Evolutionary conservation across 139 green algal species (phyloP), one percentile per base, ranked within the genome.

Genomic region (Micractinium sp.): DNA sequence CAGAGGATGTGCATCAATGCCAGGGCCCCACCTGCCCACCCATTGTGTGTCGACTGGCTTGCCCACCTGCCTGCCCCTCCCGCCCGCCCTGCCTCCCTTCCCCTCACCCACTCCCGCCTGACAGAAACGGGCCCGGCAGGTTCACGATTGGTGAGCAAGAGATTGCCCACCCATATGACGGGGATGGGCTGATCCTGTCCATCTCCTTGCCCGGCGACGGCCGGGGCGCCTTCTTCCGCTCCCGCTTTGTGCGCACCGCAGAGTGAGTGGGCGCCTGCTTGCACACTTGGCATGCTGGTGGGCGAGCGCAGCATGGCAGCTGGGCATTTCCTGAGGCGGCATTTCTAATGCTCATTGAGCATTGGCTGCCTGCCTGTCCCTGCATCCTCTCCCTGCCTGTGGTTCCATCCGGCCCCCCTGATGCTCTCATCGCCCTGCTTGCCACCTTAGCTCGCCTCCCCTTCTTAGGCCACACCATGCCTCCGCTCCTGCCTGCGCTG

Each of bases 121-220:
- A n/a, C 87, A 92, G 92, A 22, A 94, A 95, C 80, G 94, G 94
- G 18, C 93, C 94, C 15, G 92, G 89, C 39, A 81, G 75, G 35
- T 93, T 93, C 56, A 39, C 19, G 4, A 39, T 90, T 13, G 91
- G 93, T 20, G 60, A 47, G 16, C 14, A 90, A 0, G 36, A 29
- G 14, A 66, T 93, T 47, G 85, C 36, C 22, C 93, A 96, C 88
- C 93, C 93, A 1, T 92, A 91, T 33, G 94, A 96, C 81, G 93
- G 91, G 0, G 93, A 95, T 47, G 94, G 93, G 19, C 86, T 94
- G 38, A 85, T 95, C 14, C 38, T 77, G 7, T 79, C 77, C 23
- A 41, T 89, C 36, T 27, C 82, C 15, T 87, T 87, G 12, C n/a
- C 47, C 4, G 31, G 53, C 13, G 38, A 93, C 67, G 93, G 93